Evolutionary conservation across 345 rosid species (phyloP).

Genomic region (Balakata baccata): DNA sequence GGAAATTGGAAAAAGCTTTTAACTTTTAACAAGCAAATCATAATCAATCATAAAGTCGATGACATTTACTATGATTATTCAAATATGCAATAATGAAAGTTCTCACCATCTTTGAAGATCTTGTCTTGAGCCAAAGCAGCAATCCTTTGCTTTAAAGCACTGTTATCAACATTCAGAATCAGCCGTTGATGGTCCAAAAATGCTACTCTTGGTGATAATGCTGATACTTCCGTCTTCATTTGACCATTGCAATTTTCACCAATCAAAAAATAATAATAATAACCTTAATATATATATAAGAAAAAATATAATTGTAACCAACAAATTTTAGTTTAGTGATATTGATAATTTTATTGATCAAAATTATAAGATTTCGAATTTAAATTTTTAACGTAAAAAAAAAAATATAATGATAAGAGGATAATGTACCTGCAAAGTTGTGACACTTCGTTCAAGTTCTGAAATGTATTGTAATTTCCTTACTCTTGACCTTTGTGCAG

Average conservation of each 20-base stretch:
- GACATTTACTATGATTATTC: neutral
- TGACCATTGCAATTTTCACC: neutral
- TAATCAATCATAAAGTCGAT: no score
- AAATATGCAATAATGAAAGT: neutral
- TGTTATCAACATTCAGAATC: slow-evolving; percentile 78
- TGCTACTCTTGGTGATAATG: slow-evolving; percentile 79
- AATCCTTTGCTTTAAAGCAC: slow-evolving; percentile 87
- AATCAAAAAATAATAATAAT: neutral
- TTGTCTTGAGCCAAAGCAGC: slow-evolving; percentile 94
- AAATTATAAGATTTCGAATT: no score
- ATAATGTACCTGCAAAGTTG: slow-evolving; percentile 46
- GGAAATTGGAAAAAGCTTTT: no score
- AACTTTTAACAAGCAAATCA: no score
- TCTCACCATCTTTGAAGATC: slow-evolving; percentile 81
- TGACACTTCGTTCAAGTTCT: slow-evolving; percentile 64
- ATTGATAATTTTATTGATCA: no score
- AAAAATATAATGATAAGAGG: no score
- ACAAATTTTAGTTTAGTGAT: no score
- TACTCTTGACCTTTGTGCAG: slow-evolving; percentile 69
- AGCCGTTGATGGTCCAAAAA: slow-evolving; percentile 82
- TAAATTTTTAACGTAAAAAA: no score
- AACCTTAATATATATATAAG: no score
- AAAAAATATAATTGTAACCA: no score
- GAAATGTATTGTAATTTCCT: slow-evolving; percentile 60
- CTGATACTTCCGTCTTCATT: slow-evolving; percentile 77